Evolutionary conservation across 352 stramenopile species (phyloP), one percentile per base, ranked within the genome.

Genomic region (Porosira glacialis): DNA sequence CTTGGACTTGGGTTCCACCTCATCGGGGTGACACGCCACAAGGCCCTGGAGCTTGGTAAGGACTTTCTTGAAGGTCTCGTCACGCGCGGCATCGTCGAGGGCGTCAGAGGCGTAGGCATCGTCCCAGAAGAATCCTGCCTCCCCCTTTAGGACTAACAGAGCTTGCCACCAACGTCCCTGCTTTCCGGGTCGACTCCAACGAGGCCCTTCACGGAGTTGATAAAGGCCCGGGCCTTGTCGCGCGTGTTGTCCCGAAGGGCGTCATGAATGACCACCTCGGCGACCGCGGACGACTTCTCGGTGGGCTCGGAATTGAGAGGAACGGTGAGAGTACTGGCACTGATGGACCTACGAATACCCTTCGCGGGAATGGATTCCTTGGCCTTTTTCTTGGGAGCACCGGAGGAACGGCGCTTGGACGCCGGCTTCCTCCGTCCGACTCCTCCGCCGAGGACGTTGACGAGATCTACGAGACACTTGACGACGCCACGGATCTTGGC

Each of bases 101-200:
- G 97, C 91, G 60, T 96, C 92, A 15, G 94, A 95, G 36, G 94
- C 96, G 87, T 99, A 99, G 33, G 91, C 90, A 78, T 98, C 95
- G 69, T 98, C 93, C 95, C 95, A 98, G 86, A 98, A 97, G 80
- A 98, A 98, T 17, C 96, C 96, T 65, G 95, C 95, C 71, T 98
- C 94, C 83, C 97, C 94, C 3, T 92, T 97, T 36, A 97, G 68
- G 36, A 97, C 92, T 89, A 96, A 98, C 19, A 94, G 98, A 98
- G 72, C n/a, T 93, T 91, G 76, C 97, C 94, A 17, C 93, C 89
- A 52, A 97, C 91, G 31, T 95, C 94, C 51, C 93, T 91, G 59
- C 87, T 93, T 73, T 98, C 94, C 47, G 80, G 82, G 47, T 96
- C 89, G 13, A 38, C 39, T 47, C 93, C 86, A 81, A 95, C 81